Evolutionary conservation across 2,329 filamentous ascomycete genomes (phyloP).

Genomic region (Cyphellophora attinorum): DNA sequence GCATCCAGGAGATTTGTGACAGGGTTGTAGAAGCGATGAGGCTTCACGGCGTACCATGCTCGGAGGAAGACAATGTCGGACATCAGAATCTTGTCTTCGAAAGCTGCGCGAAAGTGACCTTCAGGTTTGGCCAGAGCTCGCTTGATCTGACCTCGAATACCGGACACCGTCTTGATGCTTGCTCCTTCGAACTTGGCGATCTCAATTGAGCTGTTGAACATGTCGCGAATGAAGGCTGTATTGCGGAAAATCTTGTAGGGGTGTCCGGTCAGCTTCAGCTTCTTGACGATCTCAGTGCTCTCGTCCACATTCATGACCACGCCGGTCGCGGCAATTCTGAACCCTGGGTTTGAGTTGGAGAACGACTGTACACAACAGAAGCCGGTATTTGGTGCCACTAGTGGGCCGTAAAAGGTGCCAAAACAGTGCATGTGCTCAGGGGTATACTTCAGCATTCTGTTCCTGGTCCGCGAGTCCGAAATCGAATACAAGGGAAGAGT

Average conservation of each 20-base stretch:
- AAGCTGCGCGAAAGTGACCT: conserved; percentile 90
- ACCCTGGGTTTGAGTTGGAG: conserved; percentile 73
- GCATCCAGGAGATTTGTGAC: conserved; percentile 79
- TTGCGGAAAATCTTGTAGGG: conserved; percentile 99
- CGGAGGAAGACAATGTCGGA: conserved; percentile 92
- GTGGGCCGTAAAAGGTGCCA: conserved; percentile 85
- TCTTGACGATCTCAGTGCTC: conserved; percentile 96
- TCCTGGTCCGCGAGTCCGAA: conserved; percentile 82
- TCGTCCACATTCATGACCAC: conserved; percentile 92
- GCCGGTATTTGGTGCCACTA: conserved; percentile 90
- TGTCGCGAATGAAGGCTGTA: conserved; percentile 96
- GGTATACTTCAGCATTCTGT: conserved; percentile 97
- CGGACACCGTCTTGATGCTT: conserved; percentile 89
- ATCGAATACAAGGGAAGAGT: conserved; percentile 88
- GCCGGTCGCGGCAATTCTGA: conserved; percentile 88
- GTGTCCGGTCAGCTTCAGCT: conserved; percentile 87
- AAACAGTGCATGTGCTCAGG: conserved; percentile 99
- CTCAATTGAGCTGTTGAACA: conserved; percentile 89
- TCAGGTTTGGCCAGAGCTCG: conserved; percentile 86
- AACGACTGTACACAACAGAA: conserved; percentile 92
- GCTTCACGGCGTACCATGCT: conserved; percentile 94
- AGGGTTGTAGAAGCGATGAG: conserved; percentile 92
- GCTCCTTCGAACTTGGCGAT: conserved; percentile 98
- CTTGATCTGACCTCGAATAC: conserved; percentile 94
- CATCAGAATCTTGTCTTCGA: conserved; percentile 97